These are phyloP conservation scores for Dianthus caryophyllus DNA, from an alignment of 148 eudicot genomes.

Conservation along the genomic window DNA sequence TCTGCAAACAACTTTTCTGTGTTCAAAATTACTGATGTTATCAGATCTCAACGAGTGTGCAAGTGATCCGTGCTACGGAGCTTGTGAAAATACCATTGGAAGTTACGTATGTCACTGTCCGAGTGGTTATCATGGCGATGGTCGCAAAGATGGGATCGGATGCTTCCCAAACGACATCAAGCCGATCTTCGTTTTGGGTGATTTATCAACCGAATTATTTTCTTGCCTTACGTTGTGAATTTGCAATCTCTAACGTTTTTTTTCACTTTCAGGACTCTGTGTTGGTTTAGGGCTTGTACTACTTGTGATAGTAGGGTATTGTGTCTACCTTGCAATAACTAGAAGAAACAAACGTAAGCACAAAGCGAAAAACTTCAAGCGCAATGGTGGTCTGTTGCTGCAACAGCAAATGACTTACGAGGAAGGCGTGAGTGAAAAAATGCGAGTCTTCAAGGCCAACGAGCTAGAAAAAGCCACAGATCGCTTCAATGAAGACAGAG, in stretches of 20 bases:
- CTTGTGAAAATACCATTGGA: conserved; percentile 19
- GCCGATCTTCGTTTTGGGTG: conserved; percentile 16
- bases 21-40: too few relatives aligned
- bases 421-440: conserved; percentile 13
- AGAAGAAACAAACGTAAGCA: conserved; percentile 15
- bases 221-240: too few relatives aligned
- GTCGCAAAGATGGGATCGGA: conserved; percentile 25
- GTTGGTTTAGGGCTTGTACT: conserved; percentile 24
- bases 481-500: conserved; percentile 19
- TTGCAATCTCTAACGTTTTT: too few relatives aligned
- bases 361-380: conserved; percentile 20
- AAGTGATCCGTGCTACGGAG: conserved; percentile 16
- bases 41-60: conserved; percentile 26
- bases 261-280: conserved; percentile 17
- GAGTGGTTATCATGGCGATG: conserved; percentile 27
- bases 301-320: conserved; percentile 12
- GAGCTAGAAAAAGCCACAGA: conserved; percentile 31
- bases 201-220: too few relatives aligned
- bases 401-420: conserved; percentile 14
- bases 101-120: conserved; percentile 20
- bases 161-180: conserved; percentile 13
- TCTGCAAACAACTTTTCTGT: too few relatives aligned
- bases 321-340: conserved; percentile 5
- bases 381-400: conserved; percentile 24
- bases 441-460: conserved; percentile 16